These are phyloP conservation scores for Sextonia rubra DNA, from an alignment of 164 flowering plant genomes.

Conservation along the genomic window DNA sequence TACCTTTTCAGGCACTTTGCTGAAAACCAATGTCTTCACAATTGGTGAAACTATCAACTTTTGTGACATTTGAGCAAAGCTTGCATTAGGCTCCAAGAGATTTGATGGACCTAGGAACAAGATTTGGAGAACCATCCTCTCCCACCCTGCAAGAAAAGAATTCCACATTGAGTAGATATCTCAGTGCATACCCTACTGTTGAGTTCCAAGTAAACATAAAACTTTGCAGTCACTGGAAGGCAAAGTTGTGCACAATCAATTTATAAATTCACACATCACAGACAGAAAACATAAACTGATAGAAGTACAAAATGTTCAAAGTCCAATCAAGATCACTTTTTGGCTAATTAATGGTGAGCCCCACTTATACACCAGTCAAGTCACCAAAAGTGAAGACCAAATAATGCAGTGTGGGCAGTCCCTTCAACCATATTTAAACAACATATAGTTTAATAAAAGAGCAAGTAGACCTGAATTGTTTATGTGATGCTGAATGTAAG, in stretches of 20 bases:
- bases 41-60: constrained; percentile 97
- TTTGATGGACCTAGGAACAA: constrained; percentile 95
- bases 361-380: too few relatives aligned
- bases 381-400: too few relatives aligned
- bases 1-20: constrained; percentile 99
- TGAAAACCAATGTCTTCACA: constrained; percentile 90
- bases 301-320: too few relatives aligned
- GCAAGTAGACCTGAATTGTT: too few relatives aligned
- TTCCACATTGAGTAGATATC: not conserved
- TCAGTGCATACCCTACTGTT: not conserved
- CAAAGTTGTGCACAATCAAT: not conserved
- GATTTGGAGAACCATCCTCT: constrained; percentile 98
- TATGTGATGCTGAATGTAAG: too few relatives aligned
- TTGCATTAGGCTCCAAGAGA: constrained; percentile 81
- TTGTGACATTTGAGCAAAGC: constrained; percentile 95
- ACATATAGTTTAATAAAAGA: too few relatives aligned
- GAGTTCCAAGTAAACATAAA: not conserved
- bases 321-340: too few relatives aligned
- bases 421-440: too few relatives aligned
- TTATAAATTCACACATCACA: not conserved
- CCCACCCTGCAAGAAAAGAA: constrained; percentile 67
- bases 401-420: too few relatives aligned
- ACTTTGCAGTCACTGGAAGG: not conserved
- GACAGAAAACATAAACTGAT: not conserved
- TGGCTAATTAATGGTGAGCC: too few relatives aligned